Conservation (phyloP, 1,284 basidiomycete species). For the Gomphus bonarii region DNA sequence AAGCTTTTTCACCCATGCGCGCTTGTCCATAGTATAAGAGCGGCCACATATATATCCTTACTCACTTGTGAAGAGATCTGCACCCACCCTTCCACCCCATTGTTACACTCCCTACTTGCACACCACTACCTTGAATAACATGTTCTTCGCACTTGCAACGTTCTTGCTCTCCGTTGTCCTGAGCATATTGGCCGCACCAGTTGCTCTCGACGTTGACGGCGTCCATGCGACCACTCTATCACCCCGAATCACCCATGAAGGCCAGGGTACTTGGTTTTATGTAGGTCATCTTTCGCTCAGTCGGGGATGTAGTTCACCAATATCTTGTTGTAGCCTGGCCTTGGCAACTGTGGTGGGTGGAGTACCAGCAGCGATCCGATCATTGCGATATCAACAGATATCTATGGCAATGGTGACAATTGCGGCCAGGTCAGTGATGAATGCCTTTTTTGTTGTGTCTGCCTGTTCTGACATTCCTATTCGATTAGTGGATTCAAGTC, state of each 20-base stretch:
- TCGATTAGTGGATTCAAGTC: slow-evolving; percentile 36
- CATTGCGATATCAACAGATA: slow-evolving; percentile 35
- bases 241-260: slow-evolving; percentile 36
- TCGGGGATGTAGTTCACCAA: slow-evolving; percentile 32
- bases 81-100: not conserved
- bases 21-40: not conserved
- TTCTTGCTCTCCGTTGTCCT: slow-evolving; percentile 22
- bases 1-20: slow-evolving; percentile 7
- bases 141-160: slow-evolving; percentile 34
- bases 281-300: slow-evolving; percentile 10
- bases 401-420: slow-evolving; percentile 32
- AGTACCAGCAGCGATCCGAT: slow-evolving; percentile 30
- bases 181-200: slow-evolving; percentile 35
- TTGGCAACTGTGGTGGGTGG: slow-evolving; percentile 38
- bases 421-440: slow-evolving; percentile 34
- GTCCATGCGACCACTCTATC: slow-evolving; percentile 26
- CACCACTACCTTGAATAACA: slow-evolving; percentile 20
- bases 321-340: slow-evolving; percentile 17
- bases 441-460: not conserved
- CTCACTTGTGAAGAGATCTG: not conserved
- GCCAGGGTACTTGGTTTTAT: slow-evolving; percentile 28
- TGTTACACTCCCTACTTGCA: not conserved
- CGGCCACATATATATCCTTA: not conserved
- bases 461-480: slow-evolving; percentile 8
- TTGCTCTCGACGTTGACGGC: slow-evolving; percentile 20